Conservation (phyloP, 176 grass and related monocot genomes). For the Raddia guianensis region DNA sequence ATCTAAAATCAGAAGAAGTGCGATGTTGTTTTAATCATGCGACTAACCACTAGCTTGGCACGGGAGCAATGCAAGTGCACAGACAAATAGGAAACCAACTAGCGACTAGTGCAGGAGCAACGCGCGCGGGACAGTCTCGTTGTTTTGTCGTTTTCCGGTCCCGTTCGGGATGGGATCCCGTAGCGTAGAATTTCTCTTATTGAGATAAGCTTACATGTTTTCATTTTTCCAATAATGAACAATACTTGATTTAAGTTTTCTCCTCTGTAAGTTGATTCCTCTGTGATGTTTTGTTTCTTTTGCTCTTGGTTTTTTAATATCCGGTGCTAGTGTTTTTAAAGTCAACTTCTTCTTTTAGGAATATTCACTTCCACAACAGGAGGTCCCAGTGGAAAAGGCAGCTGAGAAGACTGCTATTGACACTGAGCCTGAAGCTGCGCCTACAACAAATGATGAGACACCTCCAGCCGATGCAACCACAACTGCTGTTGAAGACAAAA, state of each 20-base stretch:
- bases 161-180: too few relatives aligned
- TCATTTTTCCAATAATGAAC: background rate
- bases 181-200: too few relatives aligned
- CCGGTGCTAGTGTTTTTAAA: conserved; percentile 3
- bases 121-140: too few relatives aligned
- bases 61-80: too few relatives aligned
- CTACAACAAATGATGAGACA: conserved; percentile 40
- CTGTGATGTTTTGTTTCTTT: conserved; percentile 12
- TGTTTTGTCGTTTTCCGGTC: too few relatives aligned
- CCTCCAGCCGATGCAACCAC: conserved; percentile 16
- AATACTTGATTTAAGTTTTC: background rate
- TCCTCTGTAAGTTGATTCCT: conserved; percentile 21
- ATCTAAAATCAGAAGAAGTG: too few relatives aligned
- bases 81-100: too few relatives aligned
- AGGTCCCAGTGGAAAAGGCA: conserved; percentile 22
- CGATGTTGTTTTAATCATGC: too few relatives aligned
- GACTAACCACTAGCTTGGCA: too few relatives aligned
- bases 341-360: conserved; percentile 41
- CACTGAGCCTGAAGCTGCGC: conserved; percentile 8
- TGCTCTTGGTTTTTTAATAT: background rate
- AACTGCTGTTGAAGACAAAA: conserved; percentile 27
- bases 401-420: conserved; percentile 31
- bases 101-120: too few relatives aligned
- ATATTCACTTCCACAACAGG: conserved; percentile 53
- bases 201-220: background rate